phyloP scores from a whole-genome alignment of 257 asterid genomes.

The Apocynum venetum region DNA sequence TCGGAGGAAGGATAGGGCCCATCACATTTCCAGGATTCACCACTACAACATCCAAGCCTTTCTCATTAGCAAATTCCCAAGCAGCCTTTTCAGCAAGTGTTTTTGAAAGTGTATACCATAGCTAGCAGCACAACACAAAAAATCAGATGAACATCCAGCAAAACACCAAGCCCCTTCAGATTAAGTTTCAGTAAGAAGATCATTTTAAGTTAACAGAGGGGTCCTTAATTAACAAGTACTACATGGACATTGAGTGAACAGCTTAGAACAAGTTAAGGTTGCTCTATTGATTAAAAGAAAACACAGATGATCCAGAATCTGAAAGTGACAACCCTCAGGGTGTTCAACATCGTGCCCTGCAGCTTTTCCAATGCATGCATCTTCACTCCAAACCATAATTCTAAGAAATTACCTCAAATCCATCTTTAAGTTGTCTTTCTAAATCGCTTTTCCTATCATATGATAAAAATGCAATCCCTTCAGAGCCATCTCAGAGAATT shows the following conservation, averaged over 20 bases:
- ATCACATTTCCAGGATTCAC: slow-evolving; percentile 81
- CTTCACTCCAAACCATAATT: no score
- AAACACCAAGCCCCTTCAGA: no score
- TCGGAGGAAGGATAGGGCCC: slow-evolving; percentile 78
- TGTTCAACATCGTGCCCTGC: no score
- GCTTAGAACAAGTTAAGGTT: background rate
- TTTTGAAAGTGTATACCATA: slow-evolving; percentile 91
- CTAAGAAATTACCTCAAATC: no score
- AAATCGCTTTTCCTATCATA: no score
- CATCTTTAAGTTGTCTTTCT: no score
- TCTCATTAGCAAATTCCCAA: slow-evolving; percentile 78
- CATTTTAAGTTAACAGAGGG: background rate
- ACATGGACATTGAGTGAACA: background rate
- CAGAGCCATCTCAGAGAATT: no score
- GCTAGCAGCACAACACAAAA: slow-evolving; percentile 30
- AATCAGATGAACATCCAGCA: slow-evolving; percentile 3
- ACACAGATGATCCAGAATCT: background rate
- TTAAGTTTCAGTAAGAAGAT: background rate
- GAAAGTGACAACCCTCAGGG: background rate
- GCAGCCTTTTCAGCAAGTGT: slow-evolving; percentile 86
- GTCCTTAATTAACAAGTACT: background rate
- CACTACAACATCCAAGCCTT: slow-evolving; percentile 68
- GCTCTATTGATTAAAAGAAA: background rate
- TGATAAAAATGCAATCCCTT: no score
- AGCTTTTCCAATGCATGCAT: no score